Percentiles rank a stretch among this genome's conserved stretches.
phyloP scores from a whole-genome alignment of 2,329 filamentous ascomycete species.

The Gnomoniopsis smithogilvyi region DNA sequence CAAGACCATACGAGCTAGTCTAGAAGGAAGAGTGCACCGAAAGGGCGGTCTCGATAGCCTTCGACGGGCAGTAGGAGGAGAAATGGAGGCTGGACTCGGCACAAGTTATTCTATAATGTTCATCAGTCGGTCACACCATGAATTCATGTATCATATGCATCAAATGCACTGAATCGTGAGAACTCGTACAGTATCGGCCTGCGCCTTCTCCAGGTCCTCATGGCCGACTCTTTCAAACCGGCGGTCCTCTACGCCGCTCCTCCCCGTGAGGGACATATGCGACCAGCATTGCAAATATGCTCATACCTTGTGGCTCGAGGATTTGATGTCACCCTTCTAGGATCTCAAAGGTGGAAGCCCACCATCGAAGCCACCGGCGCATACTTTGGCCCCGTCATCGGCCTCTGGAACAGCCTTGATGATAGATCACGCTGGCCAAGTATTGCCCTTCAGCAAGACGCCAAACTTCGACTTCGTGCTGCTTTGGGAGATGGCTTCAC shows the following conservation, averaged over 20 bases:
- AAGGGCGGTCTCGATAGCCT: no score
- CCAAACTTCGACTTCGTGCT: slow-evolving; percentile 5
- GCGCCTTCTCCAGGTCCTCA: neutral
- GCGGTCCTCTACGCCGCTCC: slow-evolving; percentile 8
- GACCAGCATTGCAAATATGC: slow-evolving; percentile 12
- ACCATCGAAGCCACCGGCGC: slow-evolving; percentile 5
- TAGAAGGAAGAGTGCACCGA: no score
- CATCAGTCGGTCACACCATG: no score
- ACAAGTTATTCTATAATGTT: no score
- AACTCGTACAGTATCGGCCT: neutral
- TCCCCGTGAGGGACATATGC: slow-evolving; percentile 11
- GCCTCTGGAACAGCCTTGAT: slow-evolving; percentile 4
- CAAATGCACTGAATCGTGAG: neutral
- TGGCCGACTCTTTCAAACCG: neutral
- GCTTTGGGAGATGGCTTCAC: slow-evolving; percentile 1
- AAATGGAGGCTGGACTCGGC: no score
- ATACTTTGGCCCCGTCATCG: slow-evolving; percentile 1
- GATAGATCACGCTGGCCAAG: slow-evolving; percentile 1
- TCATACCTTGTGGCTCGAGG: slow-evolving; percentile 6
- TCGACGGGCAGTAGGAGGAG: no score
- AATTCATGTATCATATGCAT: no score
- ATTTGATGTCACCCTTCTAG: slow-evolving; percentile 8
- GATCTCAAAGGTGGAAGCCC: neutral
- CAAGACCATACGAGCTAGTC: no score
- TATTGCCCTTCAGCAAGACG: neutral